A percentile compares a stretch with the other conserved stretches of the same genome.
These are phyloP conservation scores for Naganishia liquefaciens DNA, from an alignment of 1,284 basidiomycete genomes.

Conservation along the genomic window DNA sequence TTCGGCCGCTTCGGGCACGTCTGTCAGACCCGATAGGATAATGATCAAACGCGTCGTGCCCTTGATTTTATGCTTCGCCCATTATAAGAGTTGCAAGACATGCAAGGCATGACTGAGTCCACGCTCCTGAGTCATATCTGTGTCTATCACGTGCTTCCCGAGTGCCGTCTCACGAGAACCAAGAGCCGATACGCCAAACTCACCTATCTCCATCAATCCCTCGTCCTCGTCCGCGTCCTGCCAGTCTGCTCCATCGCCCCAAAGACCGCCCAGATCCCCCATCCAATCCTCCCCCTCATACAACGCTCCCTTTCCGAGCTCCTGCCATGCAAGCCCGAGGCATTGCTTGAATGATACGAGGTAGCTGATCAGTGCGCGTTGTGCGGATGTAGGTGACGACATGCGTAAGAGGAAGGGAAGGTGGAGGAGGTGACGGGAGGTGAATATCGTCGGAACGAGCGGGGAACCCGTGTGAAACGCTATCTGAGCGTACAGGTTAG, in stretches of 20 bases:
- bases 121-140: too few species aligned
- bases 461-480: conserved; percentile 27
- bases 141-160: too few species aligned
- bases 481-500: conserved; percentile 12
- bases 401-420: conserved; percentile 5
- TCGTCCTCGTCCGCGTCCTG: background rate
- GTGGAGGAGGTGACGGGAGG: conserved; percentile 19
- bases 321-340: conserved; percentile 27
- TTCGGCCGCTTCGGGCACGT: too few species aligned
- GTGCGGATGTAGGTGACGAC: background rate
- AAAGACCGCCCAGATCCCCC: conserved; percentile 27
- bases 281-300: conserved; percentile 31
- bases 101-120: too few species aligned
- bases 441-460: conserved; percentile 30
- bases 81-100: too few species aligned
- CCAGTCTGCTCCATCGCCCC: conserved; percentile 25
- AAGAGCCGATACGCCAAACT: too few species aligned
- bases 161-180: too few species aligned
- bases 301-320: conserved; percentile 4
- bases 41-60: too few species aligned
- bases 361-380: conserved; percentile 23
- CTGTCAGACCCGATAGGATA: background rate
- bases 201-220: background rate
- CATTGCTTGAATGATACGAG: conserved; percentile 6
- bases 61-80: too few species aligned